Evolutionary conservation across 164 flowering plant species (phyloP), one percentile per base, ranked within the genome.

Genomic region (Aristolochia contorta): DNA sequence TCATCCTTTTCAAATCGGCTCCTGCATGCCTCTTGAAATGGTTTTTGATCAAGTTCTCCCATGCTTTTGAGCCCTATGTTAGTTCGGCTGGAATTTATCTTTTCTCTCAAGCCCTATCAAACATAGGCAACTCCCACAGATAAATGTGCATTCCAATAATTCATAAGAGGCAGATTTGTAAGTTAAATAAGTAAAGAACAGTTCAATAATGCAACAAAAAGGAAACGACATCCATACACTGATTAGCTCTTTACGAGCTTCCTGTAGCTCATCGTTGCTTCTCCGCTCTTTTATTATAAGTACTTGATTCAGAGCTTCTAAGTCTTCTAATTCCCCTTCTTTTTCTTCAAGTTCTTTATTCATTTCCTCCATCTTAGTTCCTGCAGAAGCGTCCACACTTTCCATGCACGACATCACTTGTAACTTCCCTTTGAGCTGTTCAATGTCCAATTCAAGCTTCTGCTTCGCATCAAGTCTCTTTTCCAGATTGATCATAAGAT

Each of bases 21-120:
- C 74, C 79, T 82, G 81, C 80, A 67, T 22, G 82, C 88, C 46
- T 73, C 75, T 23, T 54, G 71, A 66, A 87, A 90, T 30, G 91
- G 84, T 65, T 73, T 78, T 49, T 37, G 62, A 16, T 84, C 82
- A 24, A 88, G 82, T 54, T 86, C 94, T 51, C 97, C 97, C 96
- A 91, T 83, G 66, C 90, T 79, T 75, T 80, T 88, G 14, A 91
- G 68, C 51, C 87, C 83, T 65, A 90, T 78, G 27, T 61, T 52
- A 55, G 70, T 61, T 56, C 68, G 64, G 48, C 16, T 23, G 23
- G 80, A 49, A 48, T 1, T 41, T 6, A 32, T 21, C 43, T 71
- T 47, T 0, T 84, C 89, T 70, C 75, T 79, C 72, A 85, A 66
- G 18, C 77, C 83, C 97, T 90, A 50, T 37, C 65, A 63, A 63